Base-by-base conservation (phyloP, 2,329 filamentous ascomycete genomes). In the Colletotrichum ledebouriae region DNA sequence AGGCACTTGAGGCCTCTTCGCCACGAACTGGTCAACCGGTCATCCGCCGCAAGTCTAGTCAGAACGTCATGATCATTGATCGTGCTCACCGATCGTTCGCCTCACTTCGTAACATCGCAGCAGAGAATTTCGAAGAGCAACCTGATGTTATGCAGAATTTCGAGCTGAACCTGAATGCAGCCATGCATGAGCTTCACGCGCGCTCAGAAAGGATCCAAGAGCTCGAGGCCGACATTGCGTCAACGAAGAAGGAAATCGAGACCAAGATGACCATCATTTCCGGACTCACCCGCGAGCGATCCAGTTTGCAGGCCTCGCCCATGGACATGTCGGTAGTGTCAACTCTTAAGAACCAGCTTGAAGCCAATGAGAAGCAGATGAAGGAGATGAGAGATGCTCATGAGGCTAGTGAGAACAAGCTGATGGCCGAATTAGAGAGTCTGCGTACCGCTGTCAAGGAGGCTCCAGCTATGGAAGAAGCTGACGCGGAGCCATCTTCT, bases 251-350 rank as follows among this genome's bases (percentile, higher is more conserved):
- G 82, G 96, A 99, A 79, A 97, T 98, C 91, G 96, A 99, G 76
- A 90, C 88, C 71, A 99, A 99, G 87, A 94, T 95, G 84, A 93
- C 93, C 34, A 94, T 99, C 76, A 98, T 99, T 73, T 93, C 94
- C 34, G 96, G 96, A 6, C 85, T 99, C 71, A 97, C 96, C 3
- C 91, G 96, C 61, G 97, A 99, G 79, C 87, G 97, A 67, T 95
- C 94, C 3, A 98, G 94, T 80, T 86, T 98, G 81, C 94, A 95
- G 77, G 87, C 77, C 2, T 92, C 92, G 25, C 92, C 94, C 7
- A 90, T 97, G 76, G 96, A 99, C 76, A 97, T 98, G 77, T 94
- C 93, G 0, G 90, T 98, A 71, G 91, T 98, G 37, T 92, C 93
- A 4, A 91, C 90, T 15, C 88, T 99, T 82, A 92, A 93, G 67